phyloP scores from a whole-genome alignment of 768 basidiomycete species.

The Boletus subcaerulescens region DNA sequence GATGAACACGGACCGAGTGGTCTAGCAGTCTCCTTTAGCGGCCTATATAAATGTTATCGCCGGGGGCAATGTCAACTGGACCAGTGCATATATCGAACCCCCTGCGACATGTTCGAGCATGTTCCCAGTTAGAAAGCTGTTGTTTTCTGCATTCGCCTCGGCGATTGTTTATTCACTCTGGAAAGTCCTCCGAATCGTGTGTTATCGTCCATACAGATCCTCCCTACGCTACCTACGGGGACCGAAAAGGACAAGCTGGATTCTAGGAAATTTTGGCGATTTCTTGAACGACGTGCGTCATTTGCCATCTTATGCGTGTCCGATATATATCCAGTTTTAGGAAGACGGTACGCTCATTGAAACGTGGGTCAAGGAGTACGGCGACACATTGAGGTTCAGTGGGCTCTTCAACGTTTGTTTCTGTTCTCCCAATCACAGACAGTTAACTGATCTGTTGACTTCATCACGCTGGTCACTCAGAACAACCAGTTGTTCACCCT shows the following conservation, averaged over 20 bases:
- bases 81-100: neutral
- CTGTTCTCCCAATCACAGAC: neutral
- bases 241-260: conserved; percentile 40
- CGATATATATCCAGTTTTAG: neutral
- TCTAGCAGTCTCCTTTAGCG: too few relatives aligned
- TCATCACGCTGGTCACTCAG: conserved; percentile 16
- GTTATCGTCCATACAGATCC: conserved; percentile 35
- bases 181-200: conserved; percentile 29
- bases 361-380: conserved; percentile 47
- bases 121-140: neutral
- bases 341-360: conserved; percentile 36
- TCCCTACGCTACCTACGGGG: conserved; percentile 50
- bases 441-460: neutral
- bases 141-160: conserved; percentile 2
- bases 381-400: conserved; percentile 43
- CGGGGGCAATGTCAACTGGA: neutral
- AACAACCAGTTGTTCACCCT: conserved; percentile 47
- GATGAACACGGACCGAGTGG: too few relatives aligned
- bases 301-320: neutral
- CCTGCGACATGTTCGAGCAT: neutral
- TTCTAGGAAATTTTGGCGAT: conserved; percentile 49
- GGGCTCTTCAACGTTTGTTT: conserved; percentile 42
- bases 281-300: conserved; percentile 41
- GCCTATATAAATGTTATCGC: neutral
- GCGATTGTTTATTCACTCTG: conserved; percentile 30